Percentiles rank a stretch among this genome's conserved stretches.
Conservation (phyloP, 305 asterid genomes). For the Salvia sclarea region DNA sequence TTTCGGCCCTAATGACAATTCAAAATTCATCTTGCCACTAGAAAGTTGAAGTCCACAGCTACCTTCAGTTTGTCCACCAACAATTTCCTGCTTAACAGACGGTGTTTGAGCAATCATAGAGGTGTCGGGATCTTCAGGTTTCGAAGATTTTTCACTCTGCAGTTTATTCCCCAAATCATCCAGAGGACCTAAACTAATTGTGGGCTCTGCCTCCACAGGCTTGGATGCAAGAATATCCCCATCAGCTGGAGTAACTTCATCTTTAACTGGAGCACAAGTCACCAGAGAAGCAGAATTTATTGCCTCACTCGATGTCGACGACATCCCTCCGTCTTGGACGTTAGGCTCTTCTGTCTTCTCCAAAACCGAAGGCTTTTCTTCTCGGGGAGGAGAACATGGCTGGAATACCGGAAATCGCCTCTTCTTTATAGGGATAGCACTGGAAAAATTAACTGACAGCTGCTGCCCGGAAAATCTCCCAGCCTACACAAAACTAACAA, state of each 20-base stretch:
- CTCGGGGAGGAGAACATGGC: conserved; percentile 47
- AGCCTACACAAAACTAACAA: conserved; percentile 42
- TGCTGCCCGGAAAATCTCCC: conserved; percentile 42
- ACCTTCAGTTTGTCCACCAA: conserved; percentile 40
- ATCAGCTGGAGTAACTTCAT: conserved; percentile 36
- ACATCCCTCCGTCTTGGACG: conserved; percentile 31
- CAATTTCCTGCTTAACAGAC: conserved; percentile 49
- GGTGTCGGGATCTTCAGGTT: conserved; percentile 32
- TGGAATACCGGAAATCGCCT: conserved; percentile 59
- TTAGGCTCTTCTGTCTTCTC: conserved; percentile 37
- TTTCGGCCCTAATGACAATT: conserved; percentile 48
- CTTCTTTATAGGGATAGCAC: conserved; percentile 73
- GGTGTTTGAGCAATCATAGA: conserved; percentile 20
- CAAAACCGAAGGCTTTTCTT: conserved; percentile 34
- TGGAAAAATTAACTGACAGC: conserved; percentile 46
- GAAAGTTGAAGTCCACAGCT: conserved; percentile 38
- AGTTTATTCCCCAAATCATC: conserved; percentile 32
- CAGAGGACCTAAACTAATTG: conserved; percentile 32
- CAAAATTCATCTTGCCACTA: conserved; percentile 39
- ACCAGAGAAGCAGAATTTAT: conserved; percentile 24
- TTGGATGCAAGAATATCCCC: conserved; percentile 35
- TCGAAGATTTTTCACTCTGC: conserved; percentile 36
- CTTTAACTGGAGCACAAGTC: conserved; percentile 36
- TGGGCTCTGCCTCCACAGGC: conserved; percentile 36
- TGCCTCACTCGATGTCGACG: conserved; percentile 27